Base-by-base conservation (phyloP, 2,329 filamentous ascomycete species). In the Periconia macrospinosa region DNA sequence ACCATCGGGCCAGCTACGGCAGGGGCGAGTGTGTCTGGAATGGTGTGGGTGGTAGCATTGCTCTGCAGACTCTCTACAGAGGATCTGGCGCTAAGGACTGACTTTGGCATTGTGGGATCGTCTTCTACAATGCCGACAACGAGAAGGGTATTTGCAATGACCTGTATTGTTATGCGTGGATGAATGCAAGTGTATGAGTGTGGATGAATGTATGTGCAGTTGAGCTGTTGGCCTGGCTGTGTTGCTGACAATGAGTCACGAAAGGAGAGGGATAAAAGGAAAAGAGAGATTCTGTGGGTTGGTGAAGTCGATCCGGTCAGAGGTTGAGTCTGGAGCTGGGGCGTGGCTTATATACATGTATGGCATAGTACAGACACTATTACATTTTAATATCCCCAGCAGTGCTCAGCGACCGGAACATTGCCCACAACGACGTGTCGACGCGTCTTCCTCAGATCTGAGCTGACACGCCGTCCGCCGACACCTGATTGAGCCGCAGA, bases 51-150 rank as follows among this genome's bases (percentile, higher is more conserved):
- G 8, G 68, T 69, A 19, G 57, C 59, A 45, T 51, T 61, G 50
- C 67, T 70, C 37, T 62, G 66, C 52, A 73, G 55, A 55, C 68
- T 71, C 44, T 70, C 68, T 18, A 58, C 55, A 8, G 71, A 74
- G 15, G 65, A 68, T 42, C 55, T 66, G 7, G 64, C 46, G 47
- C 67, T 73, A 19, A 71, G 56, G 27, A 52, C 58, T 18, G 58
- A 58, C 37, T 55, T 54, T 47, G 63, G 60, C 68, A 71, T 72
- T 2, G n/a, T 43, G 15, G 30, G 41, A 30, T 20, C 20, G 20
- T 46, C 3, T 41, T 41, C 6, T 46, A 23, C 8, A 46, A 27
- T 37, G 23, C 20, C 49, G n/a, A 35, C 11, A 13, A 14, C 15
- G 15, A 37, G 33, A 14, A 3, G 5, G 33, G 15, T 37, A 37